A percentile compares a stretch with the other conserved stretches of the same genome.
Conservation (phyloP, 805 yeast genomes). For the fission yeast (Schizosaccharomyces pombe) region DNA sequence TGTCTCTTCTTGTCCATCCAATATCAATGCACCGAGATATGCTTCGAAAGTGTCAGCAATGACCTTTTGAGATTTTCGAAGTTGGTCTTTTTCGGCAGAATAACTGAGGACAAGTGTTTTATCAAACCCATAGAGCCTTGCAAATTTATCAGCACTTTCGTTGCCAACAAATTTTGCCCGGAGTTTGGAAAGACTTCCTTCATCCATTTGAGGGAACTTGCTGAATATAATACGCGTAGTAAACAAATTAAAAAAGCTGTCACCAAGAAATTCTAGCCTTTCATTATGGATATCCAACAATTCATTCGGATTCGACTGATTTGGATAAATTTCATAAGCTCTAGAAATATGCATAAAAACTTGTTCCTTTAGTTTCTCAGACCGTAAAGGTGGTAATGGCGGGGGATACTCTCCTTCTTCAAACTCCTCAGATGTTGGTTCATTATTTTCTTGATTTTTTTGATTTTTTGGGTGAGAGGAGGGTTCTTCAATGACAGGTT, state of each 20-base stretch:
- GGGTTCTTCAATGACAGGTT: background rate
- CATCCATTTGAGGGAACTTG: background rate
- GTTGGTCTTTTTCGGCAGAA: background rate
- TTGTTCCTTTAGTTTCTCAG: background rate
- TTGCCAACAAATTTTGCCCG: slow-evolving; percentile 3
- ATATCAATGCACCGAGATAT: background rate
- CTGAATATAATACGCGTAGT: slow-evolving; percentile 1
- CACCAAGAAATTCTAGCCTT: slow-evolving; percentile 10
- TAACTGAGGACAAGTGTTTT: background rate
- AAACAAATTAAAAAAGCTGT: slow-evolving; percentile 7
- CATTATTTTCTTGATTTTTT: background rate
- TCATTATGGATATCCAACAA: slow-evolving; percentile 6
- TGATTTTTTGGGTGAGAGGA: background rate
- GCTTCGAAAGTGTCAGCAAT: slow-evolving; percentile 5
- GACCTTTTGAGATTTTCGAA: background rate
- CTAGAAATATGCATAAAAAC: slow-evolving; percentile 1
- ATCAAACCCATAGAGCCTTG: slow-evolving; percentile 1
- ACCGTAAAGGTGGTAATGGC: background rate
- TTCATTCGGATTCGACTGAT: background rate
- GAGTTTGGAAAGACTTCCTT: slow-evolving; percentile 1
- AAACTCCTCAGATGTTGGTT: no score
- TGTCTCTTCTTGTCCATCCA: background rate
- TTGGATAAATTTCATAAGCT: background rate
- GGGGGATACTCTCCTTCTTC: slow-evolving; percentile 4
- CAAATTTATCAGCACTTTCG: background rate